A percentile compares a stretch with the other conserved stretches of the same genome.
phyloP scores from a whole-genome alignment of 1,284 basidiomycete species.

The Cryptococcus jaspeensis region DNA sequence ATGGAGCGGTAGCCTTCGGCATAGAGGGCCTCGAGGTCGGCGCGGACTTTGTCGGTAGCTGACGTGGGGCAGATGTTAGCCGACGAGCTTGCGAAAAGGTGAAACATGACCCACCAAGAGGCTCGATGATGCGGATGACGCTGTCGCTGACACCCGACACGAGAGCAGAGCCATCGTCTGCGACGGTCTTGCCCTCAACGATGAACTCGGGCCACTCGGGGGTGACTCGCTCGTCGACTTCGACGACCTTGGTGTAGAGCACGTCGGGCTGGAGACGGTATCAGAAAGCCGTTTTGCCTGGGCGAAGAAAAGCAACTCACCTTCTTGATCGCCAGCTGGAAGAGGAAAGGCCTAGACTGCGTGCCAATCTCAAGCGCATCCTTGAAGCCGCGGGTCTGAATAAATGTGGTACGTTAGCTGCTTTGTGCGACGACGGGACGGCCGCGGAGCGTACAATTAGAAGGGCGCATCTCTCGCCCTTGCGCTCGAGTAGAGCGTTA shows the following conservation, averaged over 20 bases:
- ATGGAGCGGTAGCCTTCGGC: slow-evolving; percentile 37
- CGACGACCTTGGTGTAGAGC: slow-evolving; percentile 47
- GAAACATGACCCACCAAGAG: slow-evolving; percentile 3
- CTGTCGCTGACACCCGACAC: slow-evolving; percentile 61
- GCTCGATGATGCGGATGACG: slow-evolving; percentile 76
- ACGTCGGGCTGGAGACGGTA: slow-evolving; percentile 42
- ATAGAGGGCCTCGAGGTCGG: slow-evolving; percentile 33
- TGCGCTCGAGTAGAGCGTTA: slow-evolving; percentile 81
- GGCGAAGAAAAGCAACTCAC: slow-evolving; percentile 75
- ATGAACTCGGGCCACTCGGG: slow-evolving; percentile 59
- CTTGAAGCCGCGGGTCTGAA: slow-evolving; percentile 67
- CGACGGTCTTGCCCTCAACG: slow-evolving; percentile 10
- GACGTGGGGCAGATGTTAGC: slow-evolving; percentile 72
- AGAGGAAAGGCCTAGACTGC: slow-evolving; percentile 68
- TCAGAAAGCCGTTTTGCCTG: slow-evolving; percentile 69
- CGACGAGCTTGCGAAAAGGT: neutral
- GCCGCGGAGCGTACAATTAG: slow-evolving; percentile 61
- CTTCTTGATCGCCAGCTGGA: slow-evolving; percentile 81
- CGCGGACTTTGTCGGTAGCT: slow-evolving; percentile 53
- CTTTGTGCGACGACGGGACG: too few relatives aligned
- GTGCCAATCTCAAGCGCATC: slow-evolving; percentile 43
- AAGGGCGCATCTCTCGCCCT: slow-evolving; percentile 86
- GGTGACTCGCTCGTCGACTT: slow-evolving; percentile 83
- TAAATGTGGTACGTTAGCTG: neutral
- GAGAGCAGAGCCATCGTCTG: slow-evolving; percentile 18